Evolutionary conservation across 805 yeast species (phyloP), one percentile per base, ranked within the genome.

Genomic region (Kazachstania martiniae): DNA sequence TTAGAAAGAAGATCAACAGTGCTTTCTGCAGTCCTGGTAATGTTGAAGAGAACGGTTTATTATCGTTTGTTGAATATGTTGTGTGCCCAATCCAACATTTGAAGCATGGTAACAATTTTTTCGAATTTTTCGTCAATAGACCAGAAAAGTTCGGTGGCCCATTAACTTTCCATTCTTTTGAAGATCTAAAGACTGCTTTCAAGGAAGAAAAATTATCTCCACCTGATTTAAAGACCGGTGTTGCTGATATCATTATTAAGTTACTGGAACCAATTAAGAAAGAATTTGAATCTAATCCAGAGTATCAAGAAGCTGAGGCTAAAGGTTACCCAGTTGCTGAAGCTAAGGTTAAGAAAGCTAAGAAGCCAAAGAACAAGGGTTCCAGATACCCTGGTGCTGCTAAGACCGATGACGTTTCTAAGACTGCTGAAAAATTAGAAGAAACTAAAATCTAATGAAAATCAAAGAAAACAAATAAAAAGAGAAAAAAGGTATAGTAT

Each of bases 91-190:
- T 87, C 43, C 77, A 83, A 51, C 87, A 77, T 57, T 68, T 89
- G 51, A 76, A 79, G 57, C 43, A 66, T 22, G 81, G 71, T 21
- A 63, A 65, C 23, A 74, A 69, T 14, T 58, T 59, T 28, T 81
- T 85, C 44, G 62, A 67, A 32, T 84, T 91, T 62, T 65, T 59
- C 56, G 74, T 91, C 46, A 74, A 80, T 50, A 80, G 98, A 62
- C 96, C 96, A 29, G 99, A 91, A 58, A 78, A 91, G 62, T 91
- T 84, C 58, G 98, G 99, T 46, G 99, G 99, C 32, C 79, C 94
- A 44, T 67, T 91, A 36, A 65, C 77, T 29, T 91, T 74, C 70
- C 53, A 53, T 26, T 65, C 82, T 13, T 65, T 84, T 44, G 86
- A 72, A 13, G 70, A 73, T 24, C 64, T 91, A 49, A 78, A 79